Base-by-base conservation (phyloP, 257 asterid species). In the Fraxinus cuspidata region DNA sequence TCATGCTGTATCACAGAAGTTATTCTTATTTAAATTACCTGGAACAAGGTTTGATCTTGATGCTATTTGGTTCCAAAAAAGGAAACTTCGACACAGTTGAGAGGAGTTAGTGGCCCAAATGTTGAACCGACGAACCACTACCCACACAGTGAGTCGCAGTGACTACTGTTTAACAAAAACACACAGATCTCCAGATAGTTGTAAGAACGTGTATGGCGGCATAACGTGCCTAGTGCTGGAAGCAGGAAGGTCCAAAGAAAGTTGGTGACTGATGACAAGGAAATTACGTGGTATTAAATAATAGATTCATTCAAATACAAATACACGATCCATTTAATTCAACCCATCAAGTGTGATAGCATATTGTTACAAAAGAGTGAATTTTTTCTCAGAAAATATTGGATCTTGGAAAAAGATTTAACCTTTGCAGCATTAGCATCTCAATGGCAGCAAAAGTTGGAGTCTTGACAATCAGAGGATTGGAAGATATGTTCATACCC, bases 401-500 rank as follows among this genome's bases (percentile, higher is more conserved):
- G 35, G 34, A 58, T 58, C 15, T 58, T 56, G 66, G 28, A 5
- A 7, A 58, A 21, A 58, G 66, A 21, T 19, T 18, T 7, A 56
- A 66, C 18, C 34, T 29, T 3, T 19, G 29, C 23, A 44, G 31
- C 27, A 47, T 65, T 3, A 44, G 80, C 34, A 76, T 47, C 56
- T 75, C 53, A 49, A 82, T 88, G 92, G 86, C 85, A 18, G 79
- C 83, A 60, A 78, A 80, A 72, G 44, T 74, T 53, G 89, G 92
- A 73, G n/a, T 81, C 68, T 73, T 80, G 67, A 75, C 88, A 16
- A 74, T 80, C 47, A 87, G 86, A 83, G 88, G 86, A 67, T 63
- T 89, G 81, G 97, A 94, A 87, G 88, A 90, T 68, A 84, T 68
- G 84, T 84, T 94, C 73, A 70, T 87, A 37, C 83, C 76, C 85